Base-by-base conservation (phyloP, 202 grass and related monocot species). In the Carex arenaria region DNA sequence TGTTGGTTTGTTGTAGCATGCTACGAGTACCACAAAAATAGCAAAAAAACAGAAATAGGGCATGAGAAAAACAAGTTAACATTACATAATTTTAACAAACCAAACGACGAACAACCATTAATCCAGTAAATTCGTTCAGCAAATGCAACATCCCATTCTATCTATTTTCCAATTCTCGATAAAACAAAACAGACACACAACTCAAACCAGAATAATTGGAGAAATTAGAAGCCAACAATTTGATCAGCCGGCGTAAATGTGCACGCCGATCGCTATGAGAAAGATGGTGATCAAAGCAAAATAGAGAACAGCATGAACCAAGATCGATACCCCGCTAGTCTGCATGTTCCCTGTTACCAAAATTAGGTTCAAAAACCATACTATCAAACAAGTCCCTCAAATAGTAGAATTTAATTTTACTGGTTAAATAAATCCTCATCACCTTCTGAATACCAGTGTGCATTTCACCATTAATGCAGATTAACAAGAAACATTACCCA, bases 261-360 rank as follows among this genome's bases (percentile, higher is more conserved):
- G 92, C 15, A 94, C 87, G 0, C 89, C 89, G 57, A 94, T 86
- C 61, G 80, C 92, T 80, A 94, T 68, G 83, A 94, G 85, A 79
- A 94, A 91, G 82, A 94, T 91, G 73, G 85, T 91, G 74, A 94
- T 72, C 61, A 94, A 83, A 1, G 89, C 85, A 82, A 94, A 94
- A 80, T 89, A 94, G 75, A 94, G 63, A 30, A 94, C 80, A 28
- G 89, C 75, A 82, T 94, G 92, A 84, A 94, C 87, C 69, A 94
- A 86, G 75, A 94, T 86, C 73, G 92, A 87, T 49, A 94, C 0
- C 54, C 83, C 89, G 54, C 89, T 89, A 67, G 89, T 94, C 84
- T 89, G 89, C 87, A 94, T 67, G 85, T 15, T 94, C n/a, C 57
- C 78, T 80, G 19, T 76, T n/a, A 54, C 10, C 3, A 76, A 76